Evolutionary conservation across 2,329 filamentous ascomycete species (phyloP).

Genomic region (Teratosphaeriaceae sp.): DNA sequence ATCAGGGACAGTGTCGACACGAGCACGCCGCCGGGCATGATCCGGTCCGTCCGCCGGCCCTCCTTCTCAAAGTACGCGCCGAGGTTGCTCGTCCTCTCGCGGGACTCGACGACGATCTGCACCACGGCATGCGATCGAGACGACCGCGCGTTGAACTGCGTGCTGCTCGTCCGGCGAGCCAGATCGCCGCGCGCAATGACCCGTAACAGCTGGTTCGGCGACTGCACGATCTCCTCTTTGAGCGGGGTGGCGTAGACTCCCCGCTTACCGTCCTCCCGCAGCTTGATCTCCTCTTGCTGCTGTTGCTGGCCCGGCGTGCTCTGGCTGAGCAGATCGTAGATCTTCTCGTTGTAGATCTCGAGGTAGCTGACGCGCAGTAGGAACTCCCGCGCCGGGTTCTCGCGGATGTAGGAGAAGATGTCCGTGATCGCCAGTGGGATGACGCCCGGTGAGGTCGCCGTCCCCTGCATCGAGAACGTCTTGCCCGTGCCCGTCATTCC

Average conservation of each 20-base stretch:
- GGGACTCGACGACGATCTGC: slow-evolving; percentile 95
- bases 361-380: slow-evolving; percentile 93
- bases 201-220: slow-evolving; percentile 85
- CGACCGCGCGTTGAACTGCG: slow-evolving; percentile 93
- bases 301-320: slow-evolving; percentile 50
- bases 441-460: slow-evolving; percentile 87
- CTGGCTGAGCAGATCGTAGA: slow-evolving; percentile 84
- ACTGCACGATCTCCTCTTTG: slow-evolving; percentile 98
- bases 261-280: slow-evolving; percentile 91
- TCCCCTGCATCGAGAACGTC: slow-evolving; percentile 99
- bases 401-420: slow-evolving; percentile 97
- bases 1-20: slow-evolving; percentile 95
- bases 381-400: slow-evolving; percentile 92
- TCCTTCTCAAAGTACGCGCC: slow-evolving; percentile 38
- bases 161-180: slow-evolving; percentile 82
- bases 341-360: slow-evolving; percentile 98
- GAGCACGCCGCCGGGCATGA: slow-evolving; percentile 80
- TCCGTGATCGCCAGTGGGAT: slow-evolving; percentile 97
- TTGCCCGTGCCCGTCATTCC: slow-evolving; percentile 99
- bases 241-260: slow-evolving; percentile 94
- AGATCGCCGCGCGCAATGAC: slow-evolving; percentile 94
- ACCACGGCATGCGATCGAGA: slow-evolving; percentile 98
- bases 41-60: slow-evolving; percentile 55
- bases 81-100: slow-evolving; percentile 61
- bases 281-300: slow-evolving; percentile 80